Base-by-base conservation (phyloP, 1,139 yeast genomes). In the Arxiozyma bovina region DNA sequence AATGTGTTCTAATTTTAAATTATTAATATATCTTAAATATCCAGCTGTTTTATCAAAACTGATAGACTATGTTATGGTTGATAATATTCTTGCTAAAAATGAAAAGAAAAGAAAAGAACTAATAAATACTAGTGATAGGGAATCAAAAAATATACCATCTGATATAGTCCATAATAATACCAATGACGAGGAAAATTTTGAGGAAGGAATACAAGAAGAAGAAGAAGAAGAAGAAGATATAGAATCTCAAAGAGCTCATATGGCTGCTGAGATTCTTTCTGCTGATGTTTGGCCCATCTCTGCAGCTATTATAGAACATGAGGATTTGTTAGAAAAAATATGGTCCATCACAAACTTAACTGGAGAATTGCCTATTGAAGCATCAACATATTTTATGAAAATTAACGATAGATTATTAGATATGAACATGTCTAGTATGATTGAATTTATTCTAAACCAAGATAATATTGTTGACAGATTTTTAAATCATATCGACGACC, bases 271-370 rank as follows among this genome's bases (percentile, higher is more conserved):
- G 67, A 85, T 93, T 48, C 75, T 93, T 47, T 82, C 93, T 54
- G 90, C 95, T 4, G 98, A 93, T 66, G 94, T 90, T 8, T 93
- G 97, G 97, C 87, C 96, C 4, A 77, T 94, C 43, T 87, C 96
- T 4, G 96, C 93, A 63, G 84, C 96, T 0, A 84, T 93, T 51
- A 85, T 93, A 85, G 94, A 87, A 63, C 81, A 83, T 56, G 76
- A 81, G 2, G 77, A 75, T 21, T 76, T 87, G 52, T 71, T 94
- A 59, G 80, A 81, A 57, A 81, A 78, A 64, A 74, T 93, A 54
- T 93, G 99, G 99, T 72, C 81, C 27, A 76, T 91, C 23, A 76
- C 93, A 59, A 96, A 88, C 61, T 74, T 73, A 53, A 74, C 75
- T 1, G 75, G 77, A 7, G 85, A 93, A 1, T 73, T 91, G 54